phyloP scores from a whole-genome alignment of 75 land plant genomes.

The Picea sitchensis region DNA sequence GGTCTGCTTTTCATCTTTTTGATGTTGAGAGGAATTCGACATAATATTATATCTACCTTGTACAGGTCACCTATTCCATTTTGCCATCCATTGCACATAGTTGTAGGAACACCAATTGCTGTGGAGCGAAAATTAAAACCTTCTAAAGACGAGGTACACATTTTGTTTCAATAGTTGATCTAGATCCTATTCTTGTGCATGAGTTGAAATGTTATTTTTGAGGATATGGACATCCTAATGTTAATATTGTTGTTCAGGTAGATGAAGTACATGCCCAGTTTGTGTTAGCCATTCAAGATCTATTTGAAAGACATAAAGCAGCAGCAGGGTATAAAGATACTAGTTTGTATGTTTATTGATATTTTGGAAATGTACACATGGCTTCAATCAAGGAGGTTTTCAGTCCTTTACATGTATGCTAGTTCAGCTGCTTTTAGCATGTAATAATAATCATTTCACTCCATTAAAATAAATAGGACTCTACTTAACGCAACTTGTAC shows the following conservation, averaged over 20 bases:
- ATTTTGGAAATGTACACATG: too few species aligned
- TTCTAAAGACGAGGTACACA: conserved; percentile 65
- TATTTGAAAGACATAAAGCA: conserved; percentile 66
- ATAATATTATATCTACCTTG: too few species aligned
- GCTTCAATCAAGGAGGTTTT: too few species aligned
- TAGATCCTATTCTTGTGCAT: background rate
- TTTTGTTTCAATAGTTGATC: background rate
- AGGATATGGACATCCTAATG: background rate
- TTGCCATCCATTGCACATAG: conserved; percentile 57
- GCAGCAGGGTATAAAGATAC: conserved; percentile 51
- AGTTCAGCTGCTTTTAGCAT: too few species aligned
- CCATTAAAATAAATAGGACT: too few species aligned
- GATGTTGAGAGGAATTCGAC: too few species aligned
- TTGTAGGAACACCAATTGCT: conserved; percentile 82
- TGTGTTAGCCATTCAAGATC: conserved; percentile 45
- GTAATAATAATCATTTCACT: too few species aligned
- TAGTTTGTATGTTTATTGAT: conserved; percentile 26
- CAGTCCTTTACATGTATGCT: too few species aligned
- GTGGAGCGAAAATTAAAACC: conserved; percentile 59
- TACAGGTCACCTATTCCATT: too few species aligned
- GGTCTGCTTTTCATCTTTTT: too few species aligned
- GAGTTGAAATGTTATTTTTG: background rate
- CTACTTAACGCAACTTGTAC: too few species aligned
- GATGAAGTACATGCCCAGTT: conserved; percentile 54
- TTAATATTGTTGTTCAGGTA: conserved; percentile 34